A percentile compares a stretch with the other conserved stretches of the same genome.
phyloP scores from a whole-genome alignment of 139 green algal genomes.

The Penium margaritaceum region DNA sequence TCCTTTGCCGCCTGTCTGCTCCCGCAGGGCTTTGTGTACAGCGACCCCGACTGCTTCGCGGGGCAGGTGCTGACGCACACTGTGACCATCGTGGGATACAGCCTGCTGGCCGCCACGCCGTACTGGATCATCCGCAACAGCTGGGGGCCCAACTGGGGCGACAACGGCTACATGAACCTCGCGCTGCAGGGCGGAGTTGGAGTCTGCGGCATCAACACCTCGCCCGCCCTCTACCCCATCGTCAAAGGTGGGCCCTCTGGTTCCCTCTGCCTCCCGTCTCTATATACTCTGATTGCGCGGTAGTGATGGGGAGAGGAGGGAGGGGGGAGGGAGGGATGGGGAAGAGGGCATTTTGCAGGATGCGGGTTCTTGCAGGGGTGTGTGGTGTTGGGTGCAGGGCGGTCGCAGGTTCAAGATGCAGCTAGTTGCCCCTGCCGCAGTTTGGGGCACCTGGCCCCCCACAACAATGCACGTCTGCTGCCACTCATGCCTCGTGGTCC shows the following conservation, averaged over 20 bases:
- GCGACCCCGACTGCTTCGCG: not conserved
- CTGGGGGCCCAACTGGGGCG: not conserved
- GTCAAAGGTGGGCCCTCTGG: not conserved
- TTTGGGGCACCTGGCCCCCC: not conserved
- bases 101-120: not conserved
- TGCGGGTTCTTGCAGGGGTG: too few species aligned
- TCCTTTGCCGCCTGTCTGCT: not conserved
- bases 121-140: slow-evolving; percentile 10
- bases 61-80: not conserved
- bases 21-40: not conserved
- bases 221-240: not conserved
- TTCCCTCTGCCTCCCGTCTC: not conserved
- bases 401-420: too few species aligned
- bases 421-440: not conserved
- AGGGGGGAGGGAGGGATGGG: too few species aligned
- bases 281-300: too few species aligned
- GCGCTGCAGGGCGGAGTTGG: not conserved
- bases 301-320: too few species aligned
- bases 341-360: too few species aligned
- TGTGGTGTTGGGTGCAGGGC: too few species aligned
- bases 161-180: slow-evolving; percentile 3
- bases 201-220: not conserved
- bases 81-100: not conserved
- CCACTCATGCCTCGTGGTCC: not conserved
- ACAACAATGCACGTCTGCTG: not conserved